Percentiles rank a stretch among this genome's conserved stretches.
These are phyloP conservation scores for Arbutus unedo DNA, from an alignment of 148 eudicot species.

Conservation along the genomic window DNA sequence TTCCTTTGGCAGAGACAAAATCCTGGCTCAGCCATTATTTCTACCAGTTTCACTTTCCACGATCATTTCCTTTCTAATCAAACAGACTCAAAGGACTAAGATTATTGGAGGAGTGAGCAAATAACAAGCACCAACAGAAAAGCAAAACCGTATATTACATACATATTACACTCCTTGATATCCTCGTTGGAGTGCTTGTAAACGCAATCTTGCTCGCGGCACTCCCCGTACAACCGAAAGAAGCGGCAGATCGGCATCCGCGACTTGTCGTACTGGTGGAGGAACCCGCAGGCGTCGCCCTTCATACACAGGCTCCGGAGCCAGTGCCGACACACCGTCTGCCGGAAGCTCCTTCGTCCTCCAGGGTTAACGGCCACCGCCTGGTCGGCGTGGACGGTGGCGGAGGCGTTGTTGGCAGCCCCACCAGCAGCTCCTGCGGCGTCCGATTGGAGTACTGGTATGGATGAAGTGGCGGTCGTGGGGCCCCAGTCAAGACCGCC, in stretches of 20 bases:
- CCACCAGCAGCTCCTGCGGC: conserved; percentile 28
- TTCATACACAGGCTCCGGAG: conserved; percentile 93
- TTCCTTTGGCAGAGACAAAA: too few species aligned
- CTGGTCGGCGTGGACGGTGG: conserved; percentile 18
- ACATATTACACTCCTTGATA: conserved; percentile 98
- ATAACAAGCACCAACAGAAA: too few species aligned
- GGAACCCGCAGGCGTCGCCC: conserved; percentile 96
- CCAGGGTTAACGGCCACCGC: conserved; percentile 4
- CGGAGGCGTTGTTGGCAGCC: conserved; percentile 13
- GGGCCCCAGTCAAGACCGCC: conserved; percentile 77
- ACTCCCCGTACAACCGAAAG: conserved; percentile 80
- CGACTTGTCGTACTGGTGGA: conserved; percentile 92
- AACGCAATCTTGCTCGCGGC: conserved; percentile 92
- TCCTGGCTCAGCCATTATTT: too few species aligned
- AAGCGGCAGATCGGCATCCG: conserved; percentile 94
- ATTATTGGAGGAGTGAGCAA: too few species aligned
- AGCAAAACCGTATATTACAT: conserved; percentile 14
- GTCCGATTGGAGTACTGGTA: conserved; percentile 48
- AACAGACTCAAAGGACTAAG: too few species aligned
- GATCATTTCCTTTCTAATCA: too few species aligned
- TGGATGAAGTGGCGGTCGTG: conserved; percentile 63
- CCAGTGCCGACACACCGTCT: conserved; percentile 98
- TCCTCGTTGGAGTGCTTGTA: conserved; percentile 95
- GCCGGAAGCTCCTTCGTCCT: conserved; percentile 75
- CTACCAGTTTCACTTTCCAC: too few species aligned